phyloP scores from a whole-genome alignment of 2,329 filamentous ascomycete species.

The Hypomyces perniciosus region DNA sequence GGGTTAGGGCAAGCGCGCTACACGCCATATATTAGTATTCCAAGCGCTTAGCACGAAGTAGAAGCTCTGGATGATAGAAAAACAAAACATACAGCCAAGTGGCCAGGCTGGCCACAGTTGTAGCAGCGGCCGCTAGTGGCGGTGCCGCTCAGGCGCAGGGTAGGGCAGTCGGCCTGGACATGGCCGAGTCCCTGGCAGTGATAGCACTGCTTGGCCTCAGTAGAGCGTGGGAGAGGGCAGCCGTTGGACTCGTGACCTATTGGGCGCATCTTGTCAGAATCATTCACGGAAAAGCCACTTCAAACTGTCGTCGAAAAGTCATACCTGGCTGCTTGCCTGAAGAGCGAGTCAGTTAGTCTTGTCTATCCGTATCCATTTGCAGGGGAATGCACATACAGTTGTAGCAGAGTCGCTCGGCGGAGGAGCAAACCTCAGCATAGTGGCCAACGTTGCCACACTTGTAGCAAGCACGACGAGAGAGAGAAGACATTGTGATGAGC shows the following conservation, averaged over 20 bases:
- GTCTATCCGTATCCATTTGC: not conserved
- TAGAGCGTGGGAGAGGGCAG: conserved; percentile 93
- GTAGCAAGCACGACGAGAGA: conserved; percentile 79
- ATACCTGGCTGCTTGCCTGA: conserved; percentile 74
- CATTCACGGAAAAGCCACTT: not conserved
- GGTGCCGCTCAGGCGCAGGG: conserved; percentile 81
- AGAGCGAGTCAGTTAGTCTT: conserved; percentile 18
- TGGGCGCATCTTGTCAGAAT: conserved; percentile 2
- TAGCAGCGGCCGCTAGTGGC: conserved; percentile 87
- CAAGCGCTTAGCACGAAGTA: not conserved
- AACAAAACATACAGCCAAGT: conserved; percentile 70
- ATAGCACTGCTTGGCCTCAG: conserved; percentile 99
- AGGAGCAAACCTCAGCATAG: conserved; percentile 88
- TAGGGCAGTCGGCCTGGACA: conserved; percentile 98
- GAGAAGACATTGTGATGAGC: conserved; percentile 60
- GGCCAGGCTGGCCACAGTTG: conserved; percentile 87
- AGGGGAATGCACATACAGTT: conserved; percentile 66
- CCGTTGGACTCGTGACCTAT: conserved; percentile 90
- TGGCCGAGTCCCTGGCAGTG: conserved; percentile 98
- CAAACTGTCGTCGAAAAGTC: not conserved
- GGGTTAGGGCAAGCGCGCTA: conserved; percentile 80
- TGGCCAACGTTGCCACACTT: conserved; percentile 80
- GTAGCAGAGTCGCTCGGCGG: conserved; percentile 97
- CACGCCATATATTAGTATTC: not conserved
- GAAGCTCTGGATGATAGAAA: not conserved